Percentiles rank a stretch among this genome's conserved stretches.
Evolutionary conservation across 2,329 filamentous ascomycete genomes (phyloP).

Genomic region (Scopulariopsis brevicaulis): DNA sequence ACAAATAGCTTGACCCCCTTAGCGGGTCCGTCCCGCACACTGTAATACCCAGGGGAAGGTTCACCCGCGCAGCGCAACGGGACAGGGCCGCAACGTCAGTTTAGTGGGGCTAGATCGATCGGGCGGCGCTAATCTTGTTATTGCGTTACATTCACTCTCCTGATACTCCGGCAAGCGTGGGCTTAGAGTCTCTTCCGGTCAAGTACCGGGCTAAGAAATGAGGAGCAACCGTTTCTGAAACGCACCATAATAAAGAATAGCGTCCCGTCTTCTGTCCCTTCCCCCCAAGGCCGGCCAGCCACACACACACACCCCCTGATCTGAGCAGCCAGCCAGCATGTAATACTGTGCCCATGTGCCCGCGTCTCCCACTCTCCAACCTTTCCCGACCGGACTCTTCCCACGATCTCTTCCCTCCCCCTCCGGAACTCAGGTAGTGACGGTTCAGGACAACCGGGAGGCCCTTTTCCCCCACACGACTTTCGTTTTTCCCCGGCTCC

Average conservation of each 20-base stretch:
- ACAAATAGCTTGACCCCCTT: no score
- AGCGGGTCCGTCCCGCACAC: no score
- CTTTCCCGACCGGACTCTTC: background rate
- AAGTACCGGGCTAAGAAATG: background rate
- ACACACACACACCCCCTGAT: background rate
- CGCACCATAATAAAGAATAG: background rate
- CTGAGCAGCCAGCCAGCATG: background rate
- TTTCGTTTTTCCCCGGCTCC: no score
- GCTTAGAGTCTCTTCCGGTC: background rate
- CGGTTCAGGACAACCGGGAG: background rate
- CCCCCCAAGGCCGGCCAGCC: background rate
- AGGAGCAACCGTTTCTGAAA: background rate
- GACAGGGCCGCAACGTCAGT: no score
- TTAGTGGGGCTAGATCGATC: background rate
- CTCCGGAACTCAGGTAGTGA: background rate
- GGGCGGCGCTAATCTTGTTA: background rate
- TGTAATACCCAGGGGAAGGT: no score
- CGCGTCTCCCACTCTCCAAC: background rate
- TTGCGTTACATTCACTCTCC: background rate
- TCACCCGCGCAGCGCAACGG: no score
- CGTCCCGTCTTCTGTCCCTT: background rate
- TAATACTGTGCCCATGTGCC: background rate
- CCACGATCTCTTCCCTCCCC: background rate
- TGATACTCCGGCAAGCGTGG: background rate
- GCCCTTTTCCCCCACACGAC: background rate